phyloP scores from a whole-genome alignment of 768 basidiomycete species.

The Tulasnella sp. region DNA sequence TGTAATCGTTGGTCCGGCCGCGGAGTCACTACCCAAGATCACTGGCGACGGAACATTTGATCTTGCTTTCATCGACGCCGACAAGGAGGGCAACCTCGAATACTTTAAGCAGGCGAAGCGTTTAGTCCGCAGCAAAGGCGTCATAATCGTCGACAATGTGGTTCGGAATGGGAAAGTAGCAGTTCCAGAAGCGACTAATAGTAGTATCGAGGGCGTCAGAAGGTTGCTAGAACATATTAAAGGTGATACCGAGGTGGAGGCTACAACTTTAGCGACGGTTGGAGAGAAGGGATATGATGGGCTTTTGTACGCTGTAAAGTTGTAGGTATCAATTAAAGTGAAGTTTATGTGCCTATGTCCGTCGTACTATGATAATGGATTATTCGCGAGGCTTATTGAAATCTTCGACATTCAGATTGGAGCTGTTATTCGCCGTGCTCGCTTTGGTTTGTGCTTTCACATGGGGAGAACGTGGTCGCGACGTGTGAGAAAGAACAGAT shows the following conservation, averaged over 20 bases:
- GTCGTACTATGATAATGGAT: too few species aligned
- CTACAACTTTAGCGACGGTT: slow-evolving; percentile 44
- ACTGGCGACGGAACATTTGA: slow-evolving; percentile 49
- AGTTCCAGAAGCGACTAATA: slow-evolving; percentile 34
- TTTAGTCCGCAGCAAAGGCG: slow-evolving; percentile 49
- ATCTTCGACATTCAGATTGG: too few species aligned
- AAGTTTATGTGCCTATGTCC: too few species aligned
- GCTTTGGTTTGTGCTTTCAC: too few species aligned
- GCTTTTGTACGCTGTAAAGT: slow-evolving; percentile 39
- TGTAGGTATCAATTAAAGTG: slow-evolving; percentile 11
- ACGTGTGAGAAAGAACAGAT: too few species aligned
- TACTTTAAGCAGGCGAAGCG: slow-evolving; percentile 59
- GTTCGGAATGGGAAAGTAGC: slow-evolving; percentile 45
- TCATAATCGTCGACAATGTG: slow-evolving; percentile 61
- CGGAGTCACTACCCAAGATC: slow-evolving; percentile 43
- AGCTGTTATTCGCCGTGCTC: too few species aligned
- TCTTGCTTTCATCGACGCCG: slow-evolving; percentile 64
- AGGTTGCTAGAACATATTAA: slow-evolving; percentile 41
- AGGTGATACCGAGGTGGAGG: slow-evolving; percentile 44
- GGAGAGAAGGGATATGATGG: slow-evolving; percentile 50
- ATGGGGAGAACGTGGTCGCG: too few species aligned
- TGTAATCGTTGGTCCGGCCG: slow-evolving; percentile 43
- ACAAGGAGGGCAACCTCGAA: slow-evolving; percentile 47
- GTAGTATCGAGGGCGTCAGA: slow-evolving; percentile 42
- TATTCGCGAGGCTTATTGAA: too few species aligned